phyloP scores from a whole-genome alignment of 2,329 filamentous ascomycete species.

The Calonectria honghensis region DNA sequence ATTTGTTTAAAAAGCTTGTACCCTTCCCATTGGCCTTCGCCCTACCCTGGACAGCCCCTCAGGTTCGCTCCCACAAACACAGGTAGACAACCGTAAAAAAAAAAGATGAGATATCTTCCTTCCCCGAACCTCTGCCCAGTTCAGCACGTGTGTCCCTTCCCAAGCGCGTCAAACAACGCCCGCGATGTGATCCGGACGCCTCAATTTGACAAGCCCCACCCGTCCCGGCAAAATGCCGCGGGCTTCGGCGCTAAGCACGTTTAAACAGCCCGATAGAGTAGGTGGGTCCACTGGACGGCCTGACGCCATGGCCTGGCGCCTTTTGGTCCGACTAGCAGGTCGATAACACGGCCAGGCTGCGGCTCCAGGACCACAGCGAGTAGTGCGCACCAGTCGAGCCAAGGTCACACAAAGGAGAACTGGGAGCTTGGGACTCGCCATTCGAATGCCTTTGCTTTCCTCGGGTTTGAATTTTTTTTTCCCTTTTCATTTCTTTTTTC shows the following conservation, averaged over 20 bases:
- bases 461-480: background rate
- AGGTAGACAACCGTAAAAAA: background rate
- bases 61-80: background rate
- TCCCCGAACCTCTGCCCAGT: background rate
- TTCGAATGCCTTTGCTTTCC: background rate
- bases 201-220: slow-evolving; percentile 35
- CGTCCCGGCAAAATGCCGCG: slow-evolving; percentile 29
- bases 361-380: background rate
- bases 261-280: slow-evolving; percentile 26
- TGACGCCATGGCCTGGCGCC: slow-evolving; percentile 27
- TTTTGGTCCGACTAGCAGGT: slow-evolving; percentile 6
- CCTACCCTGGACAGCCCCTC: background rate
- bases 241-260: slow-evolving; percentile 31
- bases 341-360: slow-evolving; percentile 12
- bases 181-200: slow-evolving; percentile 20
- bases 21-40: background rate
- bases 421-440: background rate
- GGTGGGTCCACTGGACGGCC: slow-evolving; percentile 26
- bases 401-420: slow-evolving; percentile 11
- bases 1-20: background rate
- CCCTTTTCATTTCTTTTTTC: slow-evolving; percentile 3
- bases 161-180: slow-evolving; percentile 33
- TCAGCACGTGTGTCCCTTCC: slow-evolving; percentile 25
- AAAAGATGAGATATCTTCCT: background rate
- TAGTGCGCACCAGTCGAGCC: background rate